Base-by-base conservation (phyloP, 1,139 yeast genomes). In the Zygoascus sp. region DNA sequence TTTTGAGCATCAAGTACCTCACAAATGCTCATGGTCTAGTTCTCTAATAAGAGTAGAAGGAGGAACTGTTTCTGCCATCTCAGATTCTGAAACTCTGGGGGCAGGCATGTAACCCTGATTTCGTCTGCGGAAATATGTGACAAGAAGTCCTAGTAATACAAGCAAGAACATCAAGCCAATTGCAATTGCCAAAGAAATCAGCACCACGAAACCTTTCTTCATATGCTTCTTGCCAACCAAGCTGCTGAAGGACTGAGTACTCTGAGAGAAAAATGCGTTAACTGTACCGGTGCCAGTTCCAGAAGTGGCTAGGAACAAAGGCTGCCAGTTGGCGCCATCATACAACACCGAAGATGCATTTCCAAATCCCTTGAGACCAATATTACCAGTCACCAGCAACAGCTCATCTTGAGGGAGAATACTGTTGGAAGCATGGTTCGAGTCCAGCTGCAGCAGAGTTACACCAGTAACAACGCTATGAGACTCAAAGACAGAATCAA, bases 121-220 rank as follows among this genome's bases (percentile, higher is more conserved):
- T 67, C 73, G 70, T 69, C 62, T 76, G 42, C 75, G 70, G 42
- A 72, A 70, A 60, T 72, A 72, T 49, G 75, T 72, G 3, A 83
- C 75, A 3, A 80, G 62, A 11, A 83, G 70, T 50, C 85, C 89
- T 38, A 80, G 62, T 22, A 79, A 68, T 22, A 92, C 84, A 45
- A 90, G 64, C 1, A 86, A 62, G 9, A 82, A 70, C 41, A 90
- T 78, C 2, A 96, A 79, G 1, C 92, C 96, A 36, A 92, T 65
- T 0, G 97, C 90, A 60, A 92, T 77, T 0, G 97, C 97, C 49
- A 89, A 74, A 0, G 96, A 83, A 32, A 92, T 80, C 27, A 96
- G 83, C 6, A 89, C 95, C 16, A 90, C 89, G 62, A 81, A 87
- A 1, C 97, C 97, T 17, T 75, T 60, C n/a, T 58, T 59, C 63